phyloP scores from a whole-genome alignment of 2,329 filamentous ascomycete species.

The Talaromyces atroroseus region DNA sequence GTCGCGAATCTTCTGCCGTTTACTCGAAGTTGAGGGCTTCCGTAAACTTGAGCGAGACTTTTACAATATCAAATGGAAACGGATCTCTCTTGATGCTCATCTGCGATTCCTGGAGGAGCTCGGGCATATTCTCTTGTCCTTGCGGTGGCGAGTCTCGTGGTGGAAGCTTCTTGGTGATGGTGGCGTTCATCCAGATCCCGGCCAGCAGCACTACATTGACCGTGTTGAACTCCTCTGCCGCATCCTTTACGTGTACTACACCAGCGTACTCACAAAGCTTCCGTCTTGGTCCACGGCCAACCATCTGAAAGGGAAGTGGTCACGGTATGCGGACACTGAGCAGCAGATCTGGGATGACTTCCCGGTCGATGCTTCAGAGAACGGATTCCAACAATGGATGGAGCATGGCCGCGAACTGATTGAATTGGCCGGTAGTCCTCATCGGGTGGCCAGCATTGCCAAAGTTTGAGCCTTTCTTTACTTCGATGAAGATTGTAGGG shows the following conservation, averaged over 20 bases:
- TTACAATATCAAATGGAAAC: slow-evolving; percentile 43
- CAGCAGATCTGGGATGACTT: slow-evolving; percentile 40
- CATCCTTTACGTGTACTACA: slow-evolving; percentile 45
- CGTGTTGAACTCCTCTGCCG: slow-evolving; percentile 39
- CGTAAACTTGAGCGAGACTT: slow-evolving; percentile 39
- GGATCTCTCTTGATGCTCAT: slow-evolving; percentile 38
- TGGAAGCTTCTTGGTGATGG: slow-evolving; percentile 40
- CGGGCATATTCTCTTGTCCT: slow-evolving; percentile 36
- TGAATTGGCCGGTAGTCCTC: slow-evolving; percentile 34
- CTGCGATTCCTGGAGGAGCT: slow-evolving; percentile 36
- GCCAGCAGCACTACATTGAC: slow-evolving; percentile 35
- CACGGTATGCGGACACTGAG: slow-evolving; percentile 38
- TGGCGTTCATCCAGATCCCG: slow-evolving; percentile 29
- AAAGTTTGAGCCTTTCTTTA: slow-evolving; percentile 5
- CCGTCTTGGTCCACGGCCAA: slow-evolving; percentile 34
- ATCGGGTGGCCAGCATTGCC: slow-evolving; percentile 17
- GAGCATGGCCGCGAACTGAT: slow-evolving; percentile 35
- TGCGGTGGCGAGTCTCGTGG: slow-evolving; percentile 44
- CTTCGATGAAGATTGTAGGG: background rate
- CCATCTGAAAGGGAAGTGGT: slow-evolving; percentile 37
- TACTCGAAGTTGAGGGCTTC: slow-evolving; percentile 44
- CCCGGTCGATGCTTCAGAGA: slow-evolving; percentile 32
- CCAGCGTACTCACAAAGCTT: slow-evolving; percentile 38
- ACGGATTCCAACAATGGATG: slow-evolving; percentile 40
- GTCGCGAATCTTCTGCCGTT: slow-evolving; percentile 42